phyloP scores from a whole-genome alignment of 495 filamentous ascomycete genomes.

The Neurospora terricola region DNA sequence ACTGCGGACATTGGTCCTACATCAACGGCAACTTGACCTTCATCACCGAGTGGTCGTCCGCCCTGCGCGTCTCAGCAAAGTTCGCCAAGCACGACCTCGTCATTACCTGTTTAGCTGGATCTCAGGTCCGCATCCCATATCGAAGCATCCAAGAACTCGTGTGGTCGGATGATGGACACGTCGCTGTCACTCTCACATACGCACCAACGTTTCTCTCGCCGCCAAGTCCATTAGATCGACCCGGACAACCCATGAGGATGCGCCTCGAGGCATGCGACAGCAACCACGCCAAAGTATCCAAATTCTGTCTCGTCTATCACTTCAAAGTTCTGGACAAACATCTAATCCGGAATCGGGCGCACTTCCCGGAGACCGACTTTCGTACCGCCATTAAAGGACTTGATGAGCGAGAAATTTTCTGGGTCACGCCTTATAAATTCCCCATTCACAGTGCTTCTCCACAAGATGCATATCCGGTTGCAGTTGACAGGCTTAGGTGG shows the following conservation, averaged over 20 bases:
- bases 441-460: neutral
- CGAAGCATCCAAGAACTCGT: slow-evolving; percentile 26
- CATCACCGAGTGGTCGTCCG: slow-evolving; percentile 32
- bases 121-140: slow-evolving; percentile 30
- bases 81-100: slow-evolving; percentile 35
- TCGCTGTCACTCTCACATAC: slow-evolving; percentile 25
- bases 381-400: slow-evolving; percentile 10
- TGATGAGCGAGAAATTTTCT: slow-evolving; percentile 15
- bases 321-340: slow-evolving; percentile 4
- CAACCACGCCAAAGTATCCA: slow-evolving; percentile 4
- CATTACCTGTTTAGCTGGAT: slow-evolving; percentile 14
- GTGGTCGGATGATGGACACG: slow-evolving; percentile 15
- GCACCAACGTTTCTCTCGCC: slow-evolving; percentile 8
- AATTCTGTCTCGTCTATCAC: slow-evolving; percentile 9
- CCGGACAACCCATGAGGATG: slow-evolving; percentile 17
- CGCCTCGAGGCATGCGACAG: slow-evolving; percentile 9
- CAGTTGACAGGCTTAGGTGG: slow-evolving; percentile 7
- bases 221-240: neutral
- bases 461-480: slow-evolving; percentile 6
- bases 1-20: slow-evolving; percentile 45
- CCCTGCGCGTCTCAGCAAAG: slow-evolving; percentile 21
- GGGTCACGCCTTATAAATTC: slow-evolving; percentile 16
- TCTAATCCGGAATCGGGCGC: neutral
- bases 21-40: slow-evolving; percentile 29
- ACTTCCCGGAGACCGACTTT: neutral